phyloP scores from a whole-genome alignment of 306 rosid genomes.

The Cicer bijugum region DNA sequence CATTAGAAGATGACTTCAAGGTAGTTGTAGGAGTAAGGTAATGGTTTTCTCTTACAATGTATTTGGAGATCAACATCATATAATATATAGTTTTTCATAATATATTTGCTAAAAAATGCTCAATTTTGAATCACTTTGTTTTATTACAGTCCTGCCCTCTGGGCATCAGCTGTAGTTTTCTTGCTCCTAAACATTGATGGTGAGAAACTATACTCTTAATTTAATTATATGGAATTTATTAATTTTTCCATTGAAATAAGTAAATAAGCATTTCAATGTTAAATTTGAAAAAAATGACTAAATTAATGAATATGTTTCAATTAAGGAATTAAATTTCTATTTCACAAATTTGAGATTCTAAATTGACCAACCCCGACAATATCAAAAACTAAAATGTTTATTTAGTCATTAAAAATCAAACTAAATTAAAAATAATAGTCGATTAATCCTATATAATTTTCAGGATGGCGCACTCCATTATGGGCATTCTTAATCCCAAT shows the following conservation, averaged over 20 bases:
- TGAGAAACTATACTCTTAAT: constrained; percentile 44
- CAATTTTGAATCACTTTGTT: constrained; percentile 20
- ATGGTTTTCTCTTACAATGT: constrained; percentile 36
- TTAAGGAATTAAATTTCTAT: too few relatives aligned
- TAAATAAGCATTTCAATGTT: too few relatives aligned
- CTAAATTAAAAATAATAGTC: not conserved
- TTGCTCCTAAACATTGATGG: constrained; percentile 76
- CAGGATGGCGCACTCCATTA: constrained; percentile 76
- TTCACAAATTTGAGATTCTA: too few relatives aligned
- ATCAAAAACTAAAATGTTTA: too few relatives aligned
- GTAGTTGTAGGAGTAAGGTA: constrained; percentile 87
- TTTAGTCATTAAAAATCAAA: too few relatives aligned
- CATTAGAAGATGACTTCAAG: constrained; percentile 94
- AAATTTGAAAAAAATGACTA: too few relatives aligned
- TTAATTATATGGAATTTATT: not conserved
- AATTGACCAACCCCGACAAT: too few relatives aligned
- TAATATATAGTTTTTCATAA: constrained; percentile 22
- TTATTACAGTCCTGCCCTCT: constrained; percentile 77
- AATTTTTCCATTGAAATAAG: not conserved
- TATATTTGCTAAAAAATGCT: constrained; percentile 44
- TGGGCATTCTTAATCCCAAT: constrained; percentile 81
- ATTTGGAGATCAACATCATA: not conserved
- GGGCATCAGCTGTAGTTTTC: constrained; percentile 85
- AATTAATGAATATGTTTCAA: too few relatives aligned
- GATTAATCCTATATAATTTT: constrained; percentile 24